These are phyloP conservation scores for Bothriochloa decipiens DNA, from an alignment of 176 grass and related monocot genomes.

Conservation along the genomic window DNA sequence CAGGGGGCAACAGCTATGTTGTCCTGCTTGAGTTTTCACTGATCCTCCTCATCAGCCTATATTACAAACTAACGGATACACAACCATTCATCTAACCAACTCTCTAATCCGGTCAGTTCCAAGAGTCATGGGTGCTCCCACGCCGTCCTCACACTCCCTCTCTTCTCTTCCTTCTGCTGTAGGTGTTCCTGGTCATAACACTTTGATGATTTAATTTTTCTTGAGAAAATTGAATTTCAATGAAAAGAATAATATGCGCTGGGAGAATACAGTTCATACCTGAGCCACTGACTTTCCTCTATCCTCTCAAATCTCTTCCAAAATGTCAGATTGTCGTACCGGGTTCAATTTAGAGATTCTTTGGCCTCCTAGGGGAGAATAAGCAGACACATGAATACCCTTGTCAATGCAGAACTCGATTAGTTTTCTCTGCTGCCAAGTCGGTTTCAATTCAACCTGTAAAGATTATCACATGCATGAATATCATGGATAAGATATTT, in stretches of 20 bases:
- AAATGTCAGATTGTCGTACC: slow-evolving; percentile 48
- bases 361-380: slow-evolving; percentile 64
- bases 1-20: no score
- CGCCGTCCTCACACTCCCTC: no score
- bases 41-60: no score
- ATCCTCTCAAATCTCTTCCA: slow-evolving; percentile 53
- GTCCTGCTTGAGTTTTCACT: no score
- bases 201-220: no score
- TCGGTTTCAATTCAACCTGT: slow-evolving; percentile 63
- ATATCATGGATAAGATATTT: background rate
- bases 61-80: no score
- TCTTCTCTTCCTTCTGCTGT: no score
- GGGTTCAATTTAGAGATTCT: slow-evolving; percentile 29
- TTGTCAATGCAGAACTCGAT: slow-evolving; percentile 54
- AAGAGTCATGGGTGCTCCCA: no score
- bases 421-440: slow-evolving; percentile 64
- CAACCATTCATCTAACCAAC: no score
- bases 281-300: slow-evolving; percentile 68
- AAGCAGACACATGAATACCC: slow-evolving; percentile 53
- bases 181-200: no score
- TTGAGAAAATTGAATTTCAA: background rate
- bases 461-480: slow-evolving; percentile 16
- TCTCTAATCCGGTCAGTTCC: no score
- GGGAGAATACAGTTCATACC: slow-evolving; percentile 35
- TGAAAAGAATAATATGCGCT: background rate